phyloP scores from a whole-genome alignment of 805 yeast species.

The Saccharomycopsis fermentans region DNA sequence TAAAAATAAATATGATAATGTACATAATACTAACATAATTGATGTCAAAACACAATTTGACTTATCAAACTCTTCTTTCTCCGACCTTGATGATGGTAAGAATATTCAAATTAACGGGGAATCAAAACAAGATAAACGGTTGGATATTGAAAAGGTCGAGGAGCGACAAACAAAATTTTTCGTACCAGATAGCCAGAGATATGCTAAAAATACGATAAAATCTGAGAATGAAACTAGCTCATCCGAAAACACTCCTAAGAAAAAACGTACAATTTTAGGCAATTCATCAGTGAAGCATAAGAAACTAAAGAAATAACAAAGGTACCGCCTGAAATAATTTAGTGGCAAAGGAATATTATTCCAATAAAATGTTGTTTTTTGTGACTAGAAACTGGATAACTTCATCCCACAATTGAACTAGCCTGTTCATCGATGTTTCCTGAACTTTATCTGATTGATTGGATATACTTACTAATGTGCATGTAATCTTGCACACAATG shows the following conservation, averaged over 20 bases:
- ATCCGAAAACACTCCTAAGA: background rate
- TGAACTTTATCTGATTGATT: background rate
- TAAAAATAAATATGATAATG: background rate
- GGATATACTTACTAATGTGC: background rate
- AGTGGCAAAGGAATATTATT: too few species aligned
- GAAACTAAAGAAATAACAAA: background rate
- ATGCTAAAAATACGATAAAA: background rate
- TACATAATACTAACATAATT: background rate
- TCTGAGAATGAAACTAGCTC: background rate
- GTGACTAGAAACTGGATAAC: background rate
- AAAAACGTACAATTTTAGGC: background rate
- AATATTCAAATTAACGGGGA: background rate
- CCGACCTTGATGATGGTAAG: background rate
- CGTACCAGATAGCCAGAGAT: too few species aligned
- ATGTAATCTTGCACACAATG: conserved; percentile 2
- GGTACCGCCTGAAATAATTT: too few species aligned
- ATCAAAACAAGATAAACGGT: background rate
- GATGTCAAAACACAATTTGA: background rate
- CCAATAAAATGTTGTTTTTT: background rate
- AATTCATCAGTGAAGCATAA: background rate
- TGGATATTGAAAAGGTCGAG: background rate
- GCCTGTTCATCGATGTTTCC: background rate
- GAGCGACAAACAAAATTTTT: background rate
- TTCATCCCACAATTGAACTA: conserved; percentile 8
- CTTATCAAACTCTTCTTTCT: background rate